Evolutionary conservation across 305 asterid species (phyloP).

Genomic region (Fraxinus albicans): DNA sequence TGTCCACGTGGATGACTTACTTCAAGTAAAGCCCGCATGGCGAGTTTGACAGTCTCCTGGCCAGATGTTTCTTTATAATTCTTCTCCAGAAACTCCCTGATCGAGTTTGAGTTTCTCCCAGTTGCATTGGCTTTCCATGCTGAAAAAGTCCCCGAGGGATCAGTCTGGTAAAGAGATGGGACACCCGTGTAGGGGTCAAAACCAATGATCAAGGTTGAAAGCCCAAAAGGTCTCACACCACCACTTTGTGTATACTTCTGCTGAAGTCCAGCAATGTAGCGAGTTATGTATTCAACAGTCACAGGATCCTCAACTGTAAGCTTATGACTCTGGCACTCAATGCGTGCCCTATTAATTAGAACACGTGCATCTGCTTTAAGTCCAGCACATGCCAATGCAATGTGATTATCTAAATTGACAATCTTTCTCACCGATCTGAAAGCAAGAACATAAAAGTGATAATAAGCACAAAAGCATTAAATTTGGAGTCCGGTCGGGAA

Average conservation of each 20-base stretch:
- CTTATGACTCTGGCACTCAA: slow-evolving; percentile 93
- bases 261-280: slow-evolving; percentile 96
- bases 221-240: slow-evolving; percentile 95
- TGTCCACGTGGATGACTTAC: slow-evolving; percentile 37
- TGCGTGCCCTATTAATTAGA: slow-evolving; percentile 79
- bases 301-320: slow-evolving; percentile 96
- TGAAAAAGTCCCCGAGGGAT: slow-evolving; percentile 96
- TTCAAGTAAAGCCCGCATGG: slow-evolving; percentile 93
- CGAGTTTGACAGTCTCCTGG: slow-evolving; percentile 83
- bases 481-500: neutral
- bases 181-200: slow-evolving; percentile 88
- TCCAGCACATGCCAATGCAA: slow-evolving; percentile 97
- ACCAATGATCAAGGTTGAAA: slow-evolving; percentile 87
- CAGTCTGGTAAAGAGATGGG: slow-evolving; percentile 94
- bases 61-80: slow-evolving; percentile 96
- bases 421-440: slow-evolving; percentile 94
- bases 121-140: slow-evolving; percentile 99
- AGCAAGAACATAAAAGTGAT: slow-evolving; percentile 15
- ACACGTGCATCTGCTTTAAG: slow-evolving; percentile 98
- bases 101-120: slow-evolving; percentile 91
- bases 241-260: slow-evolving; percentile 98
- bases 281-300: slow-evolving; percentile 94
- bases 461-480: slow-evolving; percentile 4
- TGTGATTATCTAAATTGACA: slow-evolving; percentile 82
- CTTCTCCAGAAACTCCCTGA: slow-evolving; percentile 92